Percentiles rank a stretch among this genome's conserved stretches.
Evolutionary conservation across 345 rosid genomes (phyloP).

Genomic region (Cardamine resedifolia): DNA sequence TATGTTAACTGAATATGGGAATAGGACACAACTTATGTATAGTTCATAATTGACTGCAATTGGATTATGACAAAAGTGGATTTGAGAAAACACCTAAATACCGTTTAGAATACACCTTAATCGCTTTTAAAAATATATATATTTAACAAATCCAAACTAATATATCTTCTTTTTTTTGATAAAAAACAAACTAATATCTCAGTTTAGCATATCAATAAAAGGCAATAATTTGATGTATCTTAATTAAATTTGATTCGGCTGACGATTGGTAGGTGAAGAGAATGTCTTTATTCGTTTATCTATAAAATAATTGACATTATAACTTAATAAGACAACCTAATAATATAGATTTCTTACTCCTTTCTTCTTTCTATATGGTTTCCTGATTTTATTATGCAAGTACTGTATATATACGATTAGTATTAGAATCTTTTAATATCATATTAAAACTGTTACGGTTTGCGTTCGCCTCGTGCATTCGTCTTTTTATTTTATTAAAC

Average conservation of each 20-base stretch:
- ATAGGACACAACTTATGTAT: slow-evolving; percentile 1
- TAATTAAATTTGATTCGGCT: slow-evolving; percentile 33
- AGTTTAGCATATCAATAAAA: background rate
- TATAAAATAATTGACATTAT: slow-evolving; percentile 6
- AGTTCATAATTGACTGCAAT: background rate
- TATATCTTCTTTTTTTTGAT: too few species aligned
- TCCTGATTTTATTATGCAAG: slow-evolving; percentile 13
- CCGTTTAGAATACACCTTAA: background rate
- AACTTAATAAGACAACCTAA: slow-evolving; percentile 4
- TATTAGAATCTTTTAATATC: slow-evolving; percentile 22
- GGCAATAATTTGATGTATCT: slow-evolving; percentile 30
- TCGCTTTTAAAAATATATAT: background rate
- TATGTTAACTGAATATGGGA: background rate
- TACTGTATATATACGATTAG: slow-evolving; percentile 22
- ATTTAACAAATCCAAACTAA: background rate
- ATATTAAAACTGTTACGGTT: slow-evolving; percentile 29
- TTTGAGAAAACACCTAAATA: background rate
- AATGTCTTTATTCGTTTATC: slow-evolving; percentile 26
- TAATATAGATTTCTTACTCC: background rate
- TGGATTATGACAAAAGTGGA: too few species aligned
- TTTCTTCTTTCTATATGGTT: slow-evolving; percentile 16
- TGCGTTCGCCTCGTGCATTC: slow-evolving; percentile 39
- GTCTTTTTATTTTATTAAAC: background rate
- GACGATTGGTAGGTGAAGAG: slow-evolving; percentile 37
- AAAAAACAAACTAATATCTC: slow-evolving; percentile 4